Percentiles rank a stretch among this genome's conserved stretches.
phyloP scores from a whole-genome alignment of 331 rosid genomes.

The Malus hybrid region DNA sequence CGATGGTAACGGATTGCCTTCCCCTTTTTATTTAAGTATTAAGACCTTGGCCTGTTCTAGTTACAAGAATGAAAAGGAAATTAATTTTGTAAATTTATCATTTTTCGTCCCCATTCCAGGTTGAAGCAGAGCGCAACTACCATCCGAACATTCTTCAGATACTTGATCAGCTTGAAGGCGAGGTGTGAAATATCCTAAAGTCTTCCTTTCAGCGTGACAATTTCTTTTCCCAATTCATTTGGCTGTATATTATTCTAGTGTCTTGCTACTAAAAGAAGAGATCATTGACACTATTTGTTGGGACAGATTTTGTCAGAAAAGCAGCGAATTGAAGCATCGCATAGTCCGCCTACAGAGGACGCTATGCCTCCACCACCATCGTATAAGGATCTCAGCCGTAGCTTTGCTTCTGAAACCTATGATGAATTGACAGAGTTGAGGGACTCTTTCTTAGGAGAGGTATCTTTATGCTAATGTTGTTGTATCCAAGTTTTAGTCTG shows the following conservation, averaged over 20 bases:
- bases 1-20: constrained; percentile 49
- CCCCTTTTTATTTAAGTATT: constrained; percentile 7
- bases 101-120: constrained; percentile 33
- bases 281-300: constrained; percentile 3
- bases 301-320: constrained; percentile 70
- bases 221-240: background rate
- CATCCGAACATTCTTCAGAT: constrained; percentile 73
- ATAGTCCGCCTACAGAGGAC: constrained; percentile 42
- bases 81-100: background rate
- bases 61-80: background rate
- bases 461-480: constrained; percentile 10
- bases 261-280: background rate
- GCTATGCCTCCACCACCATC: constrained; percentile 77
- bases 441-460: constrained; percentile 93
- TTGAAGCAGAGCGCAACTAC: constrained; percentile 75
- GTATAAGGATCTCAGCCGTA: constrained; percentile 70
- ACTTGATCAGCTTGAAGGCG: constrained; percentile 83
- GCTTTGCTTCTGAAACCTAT: constrained; percentile 53
- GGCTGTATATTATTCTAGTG: background rate
- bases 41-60: background rate
- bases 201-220: background rate
- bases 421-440: constrained; percentile 56
- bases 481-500: constrained; percentile 5
- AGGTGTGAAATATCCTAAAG: constrained; percentile 31
- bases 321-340: constrained; percentile 72